phyloP scores from a whole-genome alignment of 106 monocot genomes.

The Dioscorea alata region DNA sequence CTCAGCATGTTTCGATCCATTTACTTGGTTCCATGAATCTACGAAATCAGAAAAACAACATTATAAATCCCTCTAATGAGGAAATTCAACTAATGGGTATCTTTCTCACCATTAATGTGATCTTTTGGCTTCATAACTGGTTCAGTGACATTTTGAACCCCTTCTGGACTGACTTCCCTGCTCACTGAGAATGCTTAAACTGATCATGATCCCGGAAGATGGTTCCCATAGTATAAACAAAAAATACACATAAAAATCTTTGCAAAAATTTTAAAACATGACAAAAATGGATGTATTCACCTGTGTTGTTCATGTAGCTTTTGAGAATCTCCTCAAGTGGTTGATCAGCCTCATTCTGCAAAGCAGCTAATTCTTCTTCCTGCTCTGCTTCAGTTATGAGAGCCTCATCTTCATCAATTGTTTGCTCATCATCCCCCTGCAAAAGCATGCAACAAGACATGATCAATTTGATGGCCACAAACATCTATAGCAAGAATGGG shows the following conservation, averaged over 20 bases:
- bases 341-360: constrained; percentile 82
- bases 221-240: constrained; percentile 1
- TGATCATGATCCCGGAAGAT: constrained; percentile 28
- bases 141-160: constrained; percentile 29
- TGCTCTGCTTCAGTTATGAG: constrained; percentile 76
- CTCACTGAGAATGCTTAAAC: constrained; percentile 64
- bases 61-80: constrained; percentile 20
- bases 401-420: constrained; percentile 86
- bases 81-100: constrained; percentile 41
- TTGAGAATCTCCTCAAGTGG: constrained; percentile 80
- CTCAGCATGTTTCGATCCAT: constrained; percentile 32
- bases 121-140: constrained; percentile 18
- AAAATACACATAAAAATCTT: neutral
- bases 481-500: too few relatives aligned
- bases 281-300: constrained; percentile 22
- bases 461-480: too few relatives aligned
- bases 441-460: constrained; percentile 1
- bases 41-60: constrained; percentile 27
- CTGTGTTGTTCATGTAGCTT: constrained; percentile 33
- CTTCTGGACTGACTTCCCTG: constrained; percentile 55
- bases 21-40: constrained; percentile 47
- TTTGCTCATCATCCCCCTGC: constrained; percentile 89
- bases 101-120: constrained; percentile 50
- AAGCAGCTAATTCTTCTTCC: constrained; percentile 67
- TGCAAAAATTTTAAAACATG: neutral